Conservation (phyloP, 1,284 basidiomycete species). For the Mycosarcoma maydis region DNA sequence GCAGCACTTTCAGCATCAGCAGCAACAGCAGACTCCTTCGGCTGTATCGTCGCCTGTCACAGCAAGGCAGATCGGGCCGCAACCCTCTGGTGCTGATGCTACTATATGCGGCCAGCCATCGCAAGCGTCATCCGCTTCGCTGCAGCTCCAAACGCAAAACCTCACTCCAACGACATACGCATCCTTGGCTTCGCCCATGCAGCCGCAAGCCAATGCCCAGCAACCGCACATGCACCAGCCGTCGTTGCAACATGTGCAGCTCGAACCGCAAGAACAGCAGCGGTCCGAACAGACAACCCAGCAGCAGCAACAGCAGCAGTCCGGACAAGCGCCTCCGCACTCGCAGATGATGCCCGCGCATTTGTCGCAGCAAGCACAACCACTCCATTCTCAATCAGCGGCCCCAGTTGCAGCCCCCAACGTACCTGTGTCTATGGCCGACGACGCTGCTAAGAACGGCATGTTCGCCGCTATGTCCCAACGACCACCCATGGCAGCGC, state of each 20-base stretch:
- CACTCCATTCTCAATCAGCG: constrained; percentile 14
- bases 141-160: constrained; percentile 17
- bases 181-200: constrained; percentile 26
- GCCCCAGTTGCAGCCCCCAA: constrained; percentile 7
- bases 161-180: constrained; percentile 21
- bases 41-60: constrained; percentile 21
- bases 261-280: constrained; percentile 16
- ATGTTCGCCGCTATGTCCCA: constrained; percentile 11
- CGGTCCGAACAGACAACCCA: constrained; percentile 6
- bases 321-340: constrained; percentile 2
- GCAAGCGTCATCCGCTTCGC: constrained; percentile 12
- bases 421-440: constrained; percentile 2
- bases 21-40: constrained; percentile 18
- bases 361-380: constrained; percentile 19
- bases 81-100: neutral
- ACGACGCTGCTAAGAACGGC: constrained; percentile 9
- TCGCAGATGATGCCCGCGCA: constrained; percentile 33
- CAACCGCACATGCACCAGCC: constrained; percentile 23
- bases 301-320: constrained; percentile 13
- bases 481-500: constrained; percentile 21
- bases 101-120: constrained; percentile 4
- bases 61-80: constrained; percentile 5
- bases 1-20: constrained; percentile 20
- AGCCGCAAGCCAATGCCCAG: constrained; percentile 21
- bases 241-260: constrained; percentile 20